These are phyloP conservation scores for Erysimum cheiri DNA, from an alignment of 441 rosid species.

Conservation along the genomic window DNA sequence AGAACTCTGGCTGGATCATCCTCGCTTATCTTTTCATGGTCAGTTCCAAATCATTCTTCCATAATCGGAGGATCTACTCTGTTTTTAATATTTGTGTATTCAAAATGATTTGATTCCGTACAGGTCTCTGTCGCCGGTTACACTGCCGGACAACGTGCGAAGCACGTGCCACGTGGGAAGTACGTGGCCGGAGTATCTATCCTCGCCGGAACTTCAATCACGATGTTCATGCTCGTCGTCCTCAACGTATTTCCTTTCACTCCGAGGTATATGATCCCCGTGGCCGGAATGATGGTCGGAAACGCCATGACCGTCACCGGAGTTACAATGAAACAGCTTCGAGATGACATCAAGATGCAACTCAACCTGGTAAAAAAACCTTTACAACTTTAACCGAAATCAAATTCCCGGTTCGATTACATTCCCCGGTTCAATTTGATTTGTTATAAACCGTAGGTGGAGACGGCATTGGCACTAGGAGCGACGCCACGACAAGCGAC, in stretches of 20 bases:
- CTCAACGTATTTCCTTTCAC: slow-evolving; percentile 88
- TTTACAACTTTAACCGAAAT: slow-evolving; percentile 5
- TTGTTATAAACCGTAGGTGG: slow-evolving; percentile 54
- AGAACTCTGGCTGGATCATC: slow-evolving; percentile 64
- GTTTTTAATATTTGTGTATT: background rate
- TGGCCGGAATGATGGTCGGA: slow-evolving; percentile 96
- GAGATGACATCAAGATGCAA: slow-evolving; percentile 83
- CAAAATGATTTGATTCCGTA: background rate
- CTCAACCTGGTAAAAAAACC: slow-evolving; percentile 53
- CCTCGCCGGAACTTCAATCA: slow-evolving; percentile 67
- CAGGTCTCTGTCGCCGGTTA: slow-evolving; percentile 83
- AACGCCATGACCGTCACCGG: slow-evolving; percentile 91
- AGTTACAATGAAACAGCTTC: slow-evolving; percentile 85
- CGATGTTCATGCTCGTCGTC: slow-evolving; percentile 70
- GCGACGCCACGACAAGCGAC: slow-evolving; percentile 89
- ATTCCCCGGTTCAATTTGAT: background rate
- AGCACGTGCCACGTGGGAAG: slow-evolving; percentile 76
- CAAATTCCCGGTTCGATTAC: background rate
- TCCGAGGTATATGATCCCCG: slow-evolving; percentile 85
- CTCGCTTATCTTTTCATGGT: slow-evolving; percentile 93
- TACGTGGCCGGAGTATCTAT: slow-evolving; percentile 83
- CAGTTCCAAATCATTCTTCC: background rate
- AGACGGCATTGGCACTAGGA: slow-evolving; percentile 89
- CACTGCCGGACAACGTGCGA: slow-evolving; percentile 87
- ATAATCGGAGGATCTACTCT: background rate